Conservation (phyloP, 2,329 filamentous ascomycete species). For the Hymenoscyphus fructigenus region DNA sequence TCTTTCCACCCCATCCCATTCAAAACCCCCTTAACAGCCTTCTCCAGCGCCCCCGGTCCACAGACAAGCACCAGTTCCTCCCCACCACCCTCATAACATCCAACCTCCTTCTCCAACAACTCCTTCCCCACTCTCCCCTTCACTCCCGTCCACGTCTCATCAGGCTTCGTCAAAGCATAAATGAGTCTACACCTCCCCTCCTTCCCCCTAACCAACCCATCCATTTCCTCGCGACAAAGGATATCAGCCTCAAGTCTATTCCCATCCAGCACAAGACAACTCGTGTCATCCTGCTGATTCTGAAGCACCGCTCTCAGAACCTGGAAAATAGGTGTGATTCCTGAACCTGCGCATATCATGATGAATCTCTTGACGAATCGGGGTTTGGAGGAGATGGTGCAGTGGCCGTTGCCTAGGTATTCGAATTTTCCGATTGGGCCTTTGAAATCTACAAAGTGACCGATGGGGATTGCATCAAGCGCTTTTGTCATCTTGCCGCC, state of each 20-base stretch:
- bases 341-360: conserved; percentile 88
- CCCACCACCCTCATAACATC: conserved; percentile 40
- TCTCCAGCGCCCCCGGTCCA: conserved; percentile 75
- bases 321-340: conserved; percentile 89
- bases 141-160: conserved; percentile 64
- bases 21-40: conserved; percentile 57
- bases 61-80: conserved; percentile 73
- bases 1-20: conserved; percentile 68
- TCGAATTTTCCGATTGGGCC: conserved; percentile 85
- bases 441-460: conserved; percentile 78
- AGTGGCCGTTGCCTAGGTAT: conserved; percentile 68
- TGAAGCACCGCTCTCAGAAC: conserved; percentile 73
- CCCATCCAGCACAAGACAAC: conserved; percentile 73
- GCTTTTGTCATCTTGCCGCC: conserved; percentile 83
- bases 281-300: conserved; percentile 61
- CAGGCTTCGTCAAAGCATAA: conserved; percentile 66
- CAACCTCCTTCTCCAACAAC: conserved; percentile 60
- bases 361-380: conserved; percentile 65
- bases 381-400: conserved; percentile 56
- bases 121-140: conserved; percentile 64
- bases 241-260: conserved; percentile 80
- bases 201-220: conserved; percentile 56
- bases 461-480: conserved; percentile 69
- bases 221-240: conserved; percentile 72
- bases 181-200: conserved; percentile 60